Evolutionary conservation across 2,329 filamentous ascomycete species (phyloP).

Genomic region (Knoxdaviesia proteae): DNA sequence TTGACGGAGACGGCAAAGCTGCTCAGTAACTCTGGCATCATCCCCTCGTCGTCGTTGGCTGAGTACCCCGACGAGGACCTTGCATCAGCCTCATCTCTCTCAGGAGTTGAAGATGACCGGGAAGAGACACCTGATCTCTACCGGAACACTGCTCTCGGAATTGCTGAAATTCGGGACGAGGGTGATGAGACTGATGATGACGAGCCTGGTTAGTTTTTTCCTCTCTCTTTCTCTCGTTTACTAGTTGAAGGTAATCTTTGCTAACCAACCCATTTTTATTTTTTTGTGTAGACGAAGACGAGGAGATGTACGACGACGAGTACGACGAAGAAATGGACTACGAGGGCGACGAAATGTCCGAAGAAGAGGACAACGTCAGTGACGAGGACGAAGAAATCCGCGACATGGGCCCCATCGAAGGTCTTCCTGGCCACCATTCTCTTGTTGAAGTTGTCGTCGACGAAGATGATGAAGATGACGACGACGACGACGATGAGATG

Average conservation of each 20-base stretch:
- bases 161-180: slow-evolving; percentile 70
- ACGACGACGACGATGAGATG: slow-evolving; percentile 38
- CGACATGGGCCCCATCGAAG: slow-evolving; percentile 73
- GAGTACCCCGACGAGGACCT: slow-evolving; percentile 68
- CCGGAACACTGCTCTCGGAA: slow-evolving; percentile 84
- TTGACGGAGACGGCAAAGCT: slow-evolving; percentile 74
- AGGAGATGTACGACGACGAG: slow-evolving; percentile 85
- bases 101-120: slow-evolving; percentile 67
- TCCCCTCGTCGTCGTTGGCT: slow-evolving; percentile 43
- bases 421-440: slow-evolving; percentile 38
- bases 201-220: slow-evolving; percentile 22
- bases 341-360: slow-evolving; percentile 57
- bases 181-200: slow-evolving; percentile 24
- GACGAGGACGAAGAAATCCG: slow-evolving; percentile 72
- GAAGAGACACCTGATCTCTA: slow-evolving; percentile 96
- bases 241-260: slow-evolving; percentile 6
- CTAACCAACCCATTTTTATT: not conserved
- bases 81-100: slow-evolving; percentile 69
- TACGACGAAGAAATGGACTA: slow-evolving; percentile 90
- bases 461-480: slow-evolving; percentile 41
- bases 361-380: slow-evolving; percentile 73
- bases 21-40: slow-evolving; percentile 62
- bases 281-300: slow-evolving; percentile 38
- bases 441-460: slow-evolving; percentile 65
- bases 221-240: not conserved